Evolutionary conservation across 495 filamentous ascomycete species (phyloP).

Genomic region (Daldinia decipiens): DNA sequence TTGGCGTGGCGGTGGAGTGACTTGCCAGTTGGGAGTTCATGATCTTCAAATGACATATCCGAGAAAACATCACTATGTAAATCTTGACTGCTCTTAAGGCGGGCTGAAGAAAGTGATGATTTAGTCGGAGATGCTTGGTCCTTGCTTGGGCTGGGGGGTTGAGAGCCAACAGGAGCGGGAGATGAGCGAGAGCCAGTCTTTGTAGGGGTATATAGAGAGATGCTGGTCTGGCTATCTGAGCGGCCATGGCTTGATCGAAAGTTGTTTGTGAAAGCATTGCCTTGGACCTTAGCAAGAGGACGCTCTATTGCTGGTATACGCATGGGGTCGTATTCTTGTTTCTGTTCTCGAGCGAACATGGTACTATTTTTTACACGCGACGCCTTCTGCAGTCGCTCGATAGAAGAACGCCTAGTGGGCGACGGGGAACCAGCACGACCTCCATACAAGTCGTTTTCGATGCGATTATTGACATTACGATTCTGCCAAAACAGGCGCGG

Average conservation of each 20-base stretch:
- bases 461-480: constrained; percentile 71
- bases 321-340: constrained; percentile 90
- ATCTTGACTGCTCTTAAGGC: constrained; percentile 78
- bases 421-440: constrained; percentile 69
- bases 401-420: constrained; percentile 80
- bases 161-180: constrained; percentile 32
- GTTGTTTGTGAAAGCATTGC: constrained; percentile 67
- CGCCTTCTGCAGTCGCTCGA: constrained; percentile 91
- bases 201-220: constrained; percentile 55
- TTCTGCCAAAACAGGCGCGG: constrained; percentile 88
- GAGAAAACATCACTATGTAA: constrained; percentile 79
- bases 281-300: constrained; percentile 77
- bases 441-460: constrained; percentile 75
- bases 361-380: constrained; percentile 97
- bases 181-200: constrained; percentile 47
- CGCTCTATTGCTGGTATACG: constrained; percentile 77
- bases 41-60: constrained; percentile 63
- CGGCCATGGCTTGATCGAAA: constrained; percentile 58
- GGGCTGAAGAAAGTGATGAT: constrained; percentile 78
- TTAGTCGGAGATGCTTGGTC: constrained; percentile 82
- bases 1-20: constrained; percentile 84
- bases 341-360: constrained; percentile 89
- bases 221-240: constrained; percentile 60
- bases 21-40: constrained; percentile 64
- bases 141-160: constrained; percentile 72